Conservation (phyloP, 2,329 filamentous ascomycete species). For the Pestalotiopsis sp. region DNA sequence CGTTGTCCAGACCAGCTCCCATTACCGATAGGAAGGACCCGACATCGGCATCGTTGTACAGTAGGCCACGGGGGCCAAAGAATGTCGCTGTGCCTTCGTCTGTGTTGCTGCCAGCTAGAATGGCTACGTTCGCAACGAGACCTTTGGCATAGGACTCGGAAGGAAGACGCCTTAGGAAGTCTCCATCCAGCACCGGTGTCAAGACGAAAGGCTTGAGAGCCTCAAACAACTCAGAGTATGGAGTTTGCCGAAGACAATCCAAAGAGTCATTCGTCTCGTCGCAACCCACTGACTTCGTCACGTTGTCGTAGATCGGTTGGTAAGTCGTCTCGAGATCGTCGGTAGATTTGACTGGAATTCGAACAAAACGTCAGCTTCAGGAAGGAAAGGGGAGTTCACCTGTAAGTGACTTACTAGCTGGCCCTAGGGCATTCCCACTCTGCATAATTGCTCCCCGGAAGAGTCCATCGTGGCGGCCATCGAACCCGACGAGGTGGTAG, state of each 20-base stretch:
- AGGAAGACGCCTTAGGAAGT: background rate
- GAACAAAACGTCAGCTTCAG: background rate
- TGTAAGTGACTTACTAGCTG: background rate
- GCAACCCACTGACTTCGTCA: conserved; percentile 1
- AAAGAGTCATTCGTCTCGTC: background rate
- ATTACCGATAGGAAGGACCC: background rate
- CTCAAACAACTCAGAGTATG: background rate
- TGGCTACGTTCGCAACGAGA: background rate
- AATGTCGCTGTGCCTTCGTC: conserved; percentile 2
- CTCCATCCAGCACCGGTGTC: background rate
- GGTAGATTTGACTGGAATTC: background rate
- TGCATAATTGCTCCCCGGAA: conserved; percentile 6
- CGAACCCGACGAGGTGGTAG: background rate
- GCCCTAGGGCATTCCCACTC: background rate
- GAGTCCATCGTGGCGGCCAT: background rate
- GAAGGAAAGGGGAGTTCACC: background rate
- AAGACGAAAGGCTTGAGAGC: background rate
- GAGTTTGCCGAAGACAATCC: background rate
- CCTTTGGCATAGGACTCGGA: background rate
- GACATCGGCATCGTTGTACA: background rate
- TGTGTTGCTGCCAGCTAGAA: background rate
- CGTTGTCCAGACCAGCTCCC: background rate
- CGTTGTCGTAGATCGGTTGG: conserved; percentile 5
- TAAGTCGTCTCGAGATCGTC: background rate
- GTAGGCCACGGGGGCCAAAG: background rate